Base-by-base conservation (phyloP, 2,329 filamentous ascomycete genomes). In the Aspergillus piperis region DNA sequence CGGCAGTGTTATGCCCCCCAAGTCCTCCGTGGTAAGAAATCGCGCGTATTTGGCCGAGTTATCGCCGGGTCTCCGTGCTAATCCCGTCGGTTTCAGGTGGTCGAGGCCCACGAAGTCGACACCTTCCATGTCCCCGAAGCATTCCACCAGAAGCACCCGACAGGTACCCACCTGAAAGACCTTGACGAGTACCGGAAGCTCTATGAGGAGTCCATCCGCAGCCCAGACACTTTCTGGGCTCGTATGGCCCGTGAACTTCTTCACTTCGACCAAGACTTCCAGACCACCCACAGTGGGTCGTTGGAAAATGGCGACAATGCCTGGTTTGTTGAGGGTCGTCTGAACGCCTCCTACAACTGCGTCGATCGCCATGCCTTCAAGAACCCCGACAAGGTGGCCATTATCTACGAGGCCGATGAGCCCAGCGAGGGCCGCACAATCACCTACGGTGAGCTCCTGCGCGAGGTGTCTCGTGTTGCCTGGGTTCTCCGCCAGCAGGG, bases 381-480 rank as follows among this genome's bases (percentile, higher is more conserved):
- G 80, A 88, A 96, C 80, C 95, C 95, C 51, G 82, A 98, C 81
- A 92, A 90, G 80, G 88, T 95, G 51, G 95, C 95, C 76, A 96
- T 99, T 80, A 96, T 98, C 81, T 99, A 98, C 82, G 95, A 99
- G 82, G 94, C 93, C 62, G 95, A 99, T 72, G 95, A 99, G 80
- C 86, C 89, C 44, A 84, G 80, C 57, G 90, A 96, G 74, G 93
- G 95, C 73, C 92, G 94, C 68, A 93, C 85, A 67, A 89, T 99
- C 77, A 95, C 91, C 66, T 99, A 98, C 71, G 86, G 90, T 70
- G 93, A 99, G 84, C 89, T 99, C 55, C 86, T 98, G 63, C 89
- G 92, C 65, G 87, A 99, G 78, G 94, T 99, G 54, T 97, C 90
- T 72, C 90, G 87, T 77, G 87, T 92, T 15, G 90, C 95, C 48